These are phyloP conservation scores for Debaryomyces fabryi DNA, from an alignment of 1,139 yeast species.

Conservation along the genomic window DNA sequence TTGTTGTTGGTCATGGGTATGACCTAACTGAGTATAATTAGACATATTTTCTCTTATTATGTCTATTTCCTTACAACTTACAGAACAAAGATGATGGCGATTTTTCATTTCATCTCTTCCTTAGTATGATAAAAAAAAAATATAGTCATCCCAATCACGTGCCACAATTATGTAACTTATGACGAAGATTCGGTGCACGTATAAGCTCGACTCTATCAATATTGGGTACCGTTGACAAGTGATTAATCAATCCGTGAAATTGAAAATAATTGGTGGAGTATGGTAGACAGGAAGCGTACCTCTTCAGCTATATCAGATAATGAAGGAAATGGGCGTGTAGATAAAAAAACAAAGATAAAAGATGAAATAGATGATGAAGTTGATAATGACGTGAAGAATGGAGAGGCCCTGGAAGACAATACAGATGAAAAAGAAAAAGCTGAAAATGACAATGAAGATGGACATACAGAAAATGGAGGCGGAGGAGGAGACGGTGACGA, in stretches of 20 bases:
- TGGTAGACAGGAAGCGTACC: constrained; percentile 39
- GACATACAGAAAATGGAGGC: constrained; percentile 22
- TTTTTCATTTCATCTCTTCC: constrained; percentile 2
- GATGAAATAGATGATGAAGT: constrained; percentile 15
- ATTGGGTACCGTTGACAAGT: neutral
- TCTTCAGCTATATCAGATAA: constrained; percentile 24
- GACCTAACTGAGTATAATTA: constrained; percentile 49
- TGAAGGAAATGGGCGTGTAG: constrained; percentile 38
- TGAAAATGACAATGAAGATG: constrained; percentile 16
- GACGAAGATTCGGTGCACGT: neutral
- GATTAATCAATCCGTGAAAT: constrained; percentile 1
- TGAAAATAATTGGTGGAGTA: constrained; percentile 12
- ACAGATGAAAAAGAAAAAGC: constrained; percentile 12
- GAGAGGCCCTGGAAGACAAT: constrained; percentile 13
- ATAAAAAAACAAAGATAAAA: constrained; percentile 33
- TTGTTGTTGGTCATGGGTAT: constrained; percentile 31
- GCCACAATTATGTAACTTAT: constrained; percentile 1
- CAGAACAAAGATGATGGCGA: constrained; percentile 4
- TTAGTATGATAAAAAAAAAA: constrained; percentile 6
- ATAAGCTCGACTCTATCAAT: neutral
- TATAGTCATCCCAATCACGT: constrained; percentile 6
- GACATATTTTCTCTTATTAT: constrained; percentile 37
- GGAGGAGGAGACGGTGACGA: constrained; percentile 34
- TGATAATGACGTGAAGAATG: constrained; percentile 16
- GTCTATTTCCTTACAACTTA: neutral